A percentile compares a stretch with the other conserved stretches of the same genome.
phyloP scores from a whole-genome alignment of 2,329 filamentous ascomycete genomes.

The Clonostachys solani region DNA sequence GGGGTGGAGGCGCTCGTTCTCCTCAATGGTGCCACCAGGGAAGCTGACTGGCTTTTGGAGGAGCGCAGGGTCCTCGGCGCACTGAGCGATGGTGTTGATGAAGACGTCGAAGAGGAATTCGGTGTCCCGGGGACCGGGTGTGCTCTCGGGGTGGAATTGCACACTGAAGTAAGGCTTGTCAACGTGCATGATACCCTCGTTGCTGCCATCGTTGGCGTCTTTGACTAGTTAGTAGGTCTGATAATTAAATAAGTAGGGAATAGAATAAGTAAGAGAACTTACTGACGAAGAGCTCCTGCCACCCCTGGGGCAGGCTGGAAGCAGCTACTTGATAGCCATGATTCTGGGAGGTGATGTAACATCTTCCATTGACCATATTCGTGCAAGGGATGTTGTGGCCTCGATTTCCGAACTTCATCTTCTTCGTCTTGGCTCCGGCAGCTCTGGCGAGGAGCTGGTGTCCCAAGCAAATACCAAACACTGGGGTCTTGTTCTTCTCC shows the following conservation, averaged over 20 bases:
- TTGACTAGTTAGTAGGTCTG: too few relatives aligned
- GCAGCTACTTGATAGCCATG: slow-evolving; percentile 94
- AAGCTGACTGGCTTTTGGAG: slow-evolving; percentile 76
- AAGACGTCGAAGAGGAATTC: slow-evolving; percentile 98
- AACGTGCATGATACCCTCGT: slow-evolving; percentile 91
- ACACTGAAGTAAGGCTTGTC: slow-evolving; percentile 93
- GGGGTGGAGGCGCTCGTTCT: slow-evolving; percentile 74
- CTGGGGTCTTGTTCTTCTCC: slow-evolving; percentile 74
- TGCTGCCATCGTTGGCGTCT: slow-evolving; percentile 97
- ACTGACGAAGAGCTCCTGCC: slow-evolving; percentile 95
- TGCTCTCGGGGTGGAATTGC: slow-evolving; percentile 98
- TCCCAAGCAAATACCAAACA: slow-evolving; percentile 95
- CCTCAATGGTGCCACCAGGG: slow-evolving; percentile 76
- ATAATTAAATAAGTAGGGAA: too few relatives aligned
- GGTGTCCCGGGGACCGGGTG: slow-evolving; percentile 89
- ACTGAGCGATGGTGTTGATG: slow-evolving; percentile 75
- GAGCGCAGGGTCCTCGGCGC: slow-evolving; percentile 60
- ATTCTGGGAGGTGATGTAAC: slow-evolving; percentile 98
- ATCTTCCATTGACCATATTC: slow-evolving; percentile 90
- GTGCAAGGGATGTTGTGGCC: slow-evolving; percentile 98
- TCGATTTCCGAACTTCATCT: slow-evolving; percentile 99
- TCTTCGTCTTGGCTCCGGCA: slow-evolving; percentile 77
- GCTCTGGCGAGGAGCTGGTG: slow-evolving; percentile 90
- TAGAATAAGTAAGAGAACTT: too few relatives aligned
- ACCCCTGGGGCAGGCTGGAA: slow-evolving; percentile 67